Base-by-base conservation (phyloP, 2,329 filamentous ascomycete species). In the Xylariaceae sp. region DNA sequence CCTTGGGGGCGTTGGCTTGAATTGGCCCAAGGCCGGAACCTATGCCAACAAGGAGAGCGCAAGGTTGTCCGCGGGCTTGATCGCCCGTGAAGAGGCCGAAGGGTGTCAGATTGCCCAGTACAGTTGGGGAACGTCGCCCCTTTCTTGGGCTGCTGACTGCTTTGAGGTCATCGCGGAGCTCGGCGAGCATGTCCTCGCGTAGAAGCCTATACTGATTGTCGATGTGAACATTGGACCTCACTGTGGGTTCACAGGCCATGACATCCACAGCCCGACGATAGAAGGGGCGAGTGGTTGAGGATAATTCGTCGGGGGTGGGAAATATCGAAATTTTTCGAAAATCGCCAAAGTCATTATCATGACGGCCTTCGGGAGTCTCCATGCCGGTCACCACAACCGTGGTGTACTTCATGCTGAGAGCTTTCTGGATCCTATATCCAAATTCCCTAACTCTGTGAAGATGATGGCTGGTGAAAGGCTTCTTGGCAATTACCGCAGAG, bases 171-270 rank as follows among this genome's bases (percentile, higher is more conserved):
- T 83, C 79, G 1, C 82, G 77, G 1, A 91, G 69, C 55, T 87
- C 85, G 0, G 74, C 79, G 0, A 90, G 66, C 75, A 90, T 84
- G 56, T 90, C 87, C 57, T 91, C 86, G 2, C 87, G 71, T 0
- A 89, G 71, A 0, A 90, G 74, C 0, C 87, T 82, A 57, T 87
- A 91, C 49, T 89, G 83, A 60, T 86, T 88, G 60, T 89, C 87
- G 0, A 88, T 65, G 62, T 90, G 83, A 0, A 71, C 65, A 0
- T 68, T 67, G 0, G 76, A 66, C 1, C 80, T 74, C 0, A 64
- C 59, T 1, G 71, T 53, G 11, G 62, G 18, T 1, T 71, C 52
- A 0, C 66, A 56, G 2, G 80, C 66, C 1, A 71, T 65, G 0
- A 87, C 69, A 2, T 79, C 79, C 4, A 75, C 69, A 0, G 77